Conservation (phyloP, 352 stramenopile genomes). For the Globisporangium nodosum region DNA sequence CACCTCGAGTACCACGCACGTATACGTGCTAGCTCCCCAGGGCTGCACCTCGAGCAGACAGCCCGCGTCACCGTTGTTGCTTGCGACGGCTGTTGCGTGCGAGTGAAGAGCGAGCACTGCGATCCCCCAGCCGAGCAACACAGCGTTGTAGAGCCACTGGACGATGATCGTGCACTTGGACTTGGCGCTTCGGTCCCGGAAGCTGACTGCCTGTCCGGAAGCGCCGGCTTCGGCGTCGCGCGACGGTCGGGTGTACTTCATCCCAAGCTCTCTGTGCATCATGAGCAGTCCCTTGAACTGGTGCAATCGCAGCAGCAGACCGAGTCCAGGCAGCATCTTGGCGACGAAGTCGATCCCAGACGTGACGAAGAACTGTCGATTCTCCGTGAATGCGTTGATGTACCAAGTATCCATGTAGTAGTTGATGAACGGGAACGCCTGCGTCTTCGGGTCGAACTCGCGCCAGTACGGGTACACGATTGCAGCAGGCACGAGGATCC, state of each 20-base stretch:
- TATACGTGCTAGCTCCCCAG: conserved; percentile 17
- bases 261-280: conserved; percentile 3
- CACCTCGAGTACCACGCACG: conserved; percentile 8
- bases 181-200: neutral
- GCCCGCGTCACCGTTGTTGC: conserved; percentile 1
- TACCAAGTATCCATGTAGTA: conserved; percentile 13
- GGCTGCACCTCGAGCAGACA: conserved; percentile 15
- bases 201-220: neutral
- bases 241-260: neutral
- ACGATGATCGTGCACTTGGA: neutral
- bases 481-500: conserved; percentile 2
- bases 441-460: conserved; percentile 3
- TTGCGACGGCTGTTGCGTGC: conserved; percentile 14
- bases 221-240: neutral
- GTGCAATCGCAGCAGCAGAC: conserved; percentile 6
- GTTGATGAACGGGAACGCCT: conserved; percentile 8
- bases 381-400: conserved; percentile 5
- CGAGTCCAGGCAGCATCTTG: conserved; percentile 8
- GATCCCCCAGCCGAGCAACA: conserved; percentile 17
- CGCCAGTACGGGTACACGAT: conserved; percentile 10
- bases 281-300: conserved; percentile 8
- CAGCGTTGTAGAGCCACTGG: conserved; percentile 1
- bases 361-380: conserved; percentile 8
- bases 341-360: conserved; percentile 7
- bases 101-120: conserved; percentile 2